Conservation (phyloP, 306 rosid species). For the Hippophae tibetana region DNA sequence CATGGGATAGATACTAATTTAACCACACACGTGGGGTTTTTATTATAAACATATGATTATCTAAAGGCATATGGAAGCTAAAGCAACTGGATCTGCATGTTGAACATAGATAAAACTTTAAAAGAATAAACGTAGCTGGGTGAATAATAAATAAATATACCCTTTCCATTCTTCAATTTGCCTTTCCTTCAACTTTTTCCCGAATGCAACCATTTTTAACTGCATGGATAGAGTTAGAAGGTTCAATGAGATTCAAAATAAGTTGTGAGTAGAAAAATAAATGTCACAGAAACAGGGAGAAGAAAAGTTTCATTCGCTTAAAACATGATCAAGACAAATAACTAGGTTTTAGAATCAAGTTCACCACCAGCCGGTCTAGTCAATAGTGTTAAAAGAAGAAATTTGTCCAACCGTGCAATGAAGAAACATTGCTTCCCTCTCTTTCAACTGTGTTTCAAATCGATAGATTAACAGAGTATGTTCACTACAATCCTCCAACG, state of each 20-base stretch:
- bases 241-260: conserved; percentile 12
- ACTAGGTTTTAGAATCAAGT: background rate
- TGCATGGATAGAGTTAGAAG: conserved; percentile 15
- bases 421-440: no score
- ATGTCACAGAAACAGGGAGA: conserved; percentile 3
- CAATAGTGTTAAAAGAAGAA: background rate
- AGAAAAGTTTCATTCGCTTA: no score
- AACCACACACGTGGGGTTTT: no score
- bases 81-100: background rate
- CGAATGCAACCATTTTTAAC: conserved; percentile 88
- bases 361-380: background rate
- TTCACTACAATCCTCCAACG: no score
- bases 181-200: conserved; percentile 91
- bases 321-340: background rate
- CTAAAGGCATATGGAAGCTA: background rate
- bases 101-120: background rate
- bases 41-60: background rate
- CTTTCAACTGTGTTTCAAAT: no score
- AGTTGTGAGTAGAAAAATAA: background rate
- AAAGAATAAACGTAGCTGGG: background rate
- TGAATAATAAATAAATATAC: conserved; percentile 32
- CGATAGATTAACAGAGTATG: no score
- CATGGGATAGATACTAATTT: background rate
- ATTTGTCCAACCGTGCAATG: no score
- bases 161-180: conserved; percentile 88